Conservation (phyloP, 768 basidiomycete species). For the Naganishia vishniacii region DNA sequence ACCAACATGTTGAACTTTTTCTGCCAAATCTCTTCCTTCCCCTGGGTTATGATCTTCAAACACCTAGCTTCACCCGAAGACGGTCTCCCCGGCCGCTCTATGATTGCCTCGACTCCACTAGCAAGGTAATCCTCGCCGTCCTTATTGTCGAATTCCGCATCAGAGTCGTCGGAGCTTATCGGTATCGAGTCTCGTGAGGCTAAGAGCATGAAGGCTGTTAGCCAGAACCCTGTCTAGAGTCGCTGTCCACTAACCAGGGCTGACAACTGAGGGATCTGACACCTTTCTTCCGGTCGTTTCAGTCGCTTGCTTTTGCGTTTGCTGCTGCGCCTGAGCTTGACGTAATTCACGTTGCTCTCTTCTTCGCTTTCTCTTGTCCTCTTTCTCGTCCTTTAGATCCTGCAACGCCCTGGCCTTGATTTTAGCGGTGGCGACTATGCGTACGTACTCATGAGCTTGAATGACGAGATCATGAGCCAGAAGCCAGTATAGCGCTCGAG, state of each 20-base stretch:
- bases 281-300: not conserved
- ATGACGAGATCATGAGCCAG: slow-evolving; percentile 77
- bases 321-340: not conserved
- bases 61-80: slow-evolving; percentile 60
- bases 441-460: slow-evolving; percentile 76
- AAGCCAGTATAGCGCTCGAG: slow-evolving; percentile 85
- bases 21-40: slow-evolving; percentile 64
- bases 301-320: slow-evolving; percentile 10
- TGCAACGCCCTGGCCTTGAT: slow-evolving; percentile 65
- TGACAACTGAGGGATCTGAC: slow-evolving; percentile 11
- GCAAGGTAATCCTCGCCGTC: slow-evolving; percentile 19
- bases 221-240: not conserved
- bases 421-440: slow-evolving; percentile 69
- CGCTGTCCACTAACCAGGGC: not conserved
- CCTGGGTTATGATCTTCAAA: slow-evolving; percentile 84
- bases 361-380: slow-evolving; percentile 23
- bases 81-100: slow-evolving; percentile 28
- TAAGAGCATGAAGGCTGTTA: not conserved
- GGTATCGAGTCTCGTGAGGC: slow-evolving; percentile 29
- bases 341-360: slow-evolving; percentile 23
- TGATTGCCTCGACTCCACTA: slow-evolving; percentile 24
- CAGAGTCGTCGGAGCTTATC: slow-evolving; percentile 17
- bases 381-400: slow-evolving; percentile 36
- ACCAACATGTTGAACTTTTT: slow-evolving; percentile 70
- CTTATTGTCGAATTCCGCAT: slow-evolving; percentile 9